Evolutionary conservation across 331 rosid species (phyloP).

Genomic region (Quercus phellos): DNA sequence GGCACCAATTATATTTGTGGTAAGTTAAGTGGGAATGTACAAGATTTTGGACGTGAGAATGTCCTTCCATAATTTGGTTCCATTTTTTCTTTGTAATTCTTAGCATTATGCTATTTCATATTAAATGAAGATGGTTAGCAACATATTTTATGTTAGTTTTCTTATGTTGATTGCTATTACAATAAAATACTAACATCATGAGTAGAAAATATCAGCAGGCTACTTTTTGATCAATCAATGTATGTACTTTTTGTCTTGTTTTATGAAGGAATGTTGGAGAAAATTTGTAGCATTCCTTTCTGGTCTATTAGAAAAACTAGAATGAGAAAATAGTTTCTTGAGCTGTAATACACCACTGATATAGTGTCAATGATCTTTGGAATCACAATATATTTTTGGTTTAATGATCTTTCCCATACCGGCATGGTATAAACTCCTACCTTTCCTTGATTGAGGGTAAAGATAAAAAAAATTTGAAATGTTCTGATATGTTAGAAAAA

Average conservation of each 20-base stretch:
- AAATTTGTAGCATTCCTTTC: background rate
- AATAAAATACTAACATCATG: background rate
- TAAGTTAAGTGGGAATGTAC: conserved; percentile 34
- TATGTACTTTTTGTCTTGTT: background rate
- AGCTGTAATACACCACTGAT: background rate
- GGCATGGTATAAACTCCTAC: too few relatives aligned
- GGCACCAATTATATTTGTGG: conserved; percentile 83
- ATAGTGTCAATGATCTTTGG: background rate
- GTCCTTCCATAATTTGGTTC: background rate
- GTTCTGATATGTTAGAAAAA: background rate
- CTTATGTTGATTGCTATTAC: background rate
- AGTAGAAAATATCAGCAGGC: background rate
- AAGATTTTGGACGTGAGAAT: conserved; percentile 4
- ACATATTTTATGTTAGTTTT: conserved; percentile 2
- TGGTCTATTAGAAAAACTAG: background rate
- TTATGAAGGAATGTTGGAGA: background rate
- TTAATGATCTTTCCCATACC: too few relatives aligned
- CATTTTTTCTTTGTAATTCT: conserved; percentile 10
- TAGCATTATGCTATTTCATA: conserved; percentile 2
- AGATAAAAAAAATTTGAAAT: background rate
- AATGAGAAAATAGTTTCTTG: background rate
- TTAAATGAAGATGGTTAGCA: background rate
- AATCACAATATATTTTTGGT: background rate
- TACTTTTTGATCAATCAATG: background rate
- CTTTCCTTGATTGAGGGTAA: too few relatives aligned